A percentile compares a stretch with the other conserved stretches of the same genome.
Evolutionary conservation across 2,329 filamentous ascomycete species (phyloP).

Genomic region (Didymella keratinophila): DNA sequence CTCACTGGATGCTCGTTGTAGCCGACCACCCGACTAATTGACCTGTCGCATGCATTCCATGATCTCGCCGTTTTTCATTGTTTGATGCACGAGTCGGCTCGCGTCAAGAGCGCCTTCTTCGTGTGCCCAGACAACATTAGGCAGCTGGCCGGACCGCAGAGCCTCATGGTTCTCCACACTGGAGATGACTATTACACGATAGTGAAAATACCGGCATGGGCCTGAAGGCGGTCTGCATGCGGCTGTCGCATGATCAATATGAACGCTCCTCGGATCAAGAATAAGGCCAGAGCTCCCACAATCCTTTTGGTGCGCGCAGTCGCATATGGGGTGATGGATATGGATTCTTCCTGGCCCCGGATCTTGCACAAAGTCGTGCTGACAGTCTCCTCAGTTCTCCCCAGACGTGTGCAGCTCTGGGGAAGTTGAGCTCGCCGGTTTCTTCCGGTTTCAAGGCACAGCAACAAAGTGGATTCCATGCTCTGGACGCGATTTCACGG

Average conservation of each 20-base stretch:
- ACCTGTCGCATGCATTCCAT: not conserved
- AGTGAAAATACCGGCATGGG: conserved; percentile 8
- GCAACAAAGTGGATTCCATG: not conserved
- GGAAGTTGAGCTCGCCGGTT: conserved; percentile 13
- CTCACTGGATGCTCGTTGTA: not conserved
- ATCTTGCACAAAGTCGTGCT: not conserved
- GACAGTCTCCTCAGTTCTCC: conserved; percentile 9
- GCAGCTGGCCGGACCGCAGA: conserved; percentile 16
- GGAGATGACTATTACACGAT: conserved; percentile 20
- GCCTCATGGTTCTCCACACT: conserved; percentile 20
- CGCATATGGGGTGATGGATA: not conserved
- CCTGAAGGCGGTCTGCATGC: conserved; percentile 14
- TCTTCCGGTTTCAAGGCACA: conserved; percentile 14
- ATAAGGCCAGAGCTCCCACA: not conserved
- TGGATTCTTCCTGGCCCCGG: not conserved
- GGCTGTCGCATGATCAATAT: conserved; percentile 10
- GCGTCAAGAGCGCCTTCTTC: conserved; percentile 4
- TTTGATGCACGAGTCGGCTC: not conserved
- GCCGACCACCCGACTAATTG: not conserved
- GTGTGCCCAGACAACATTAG: conserved; percentile 12
- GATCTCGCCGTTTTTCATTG: not conserved
- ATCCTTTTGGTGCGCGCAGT: not conserved
- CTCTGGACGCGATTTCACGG: conserved; percentile 4
- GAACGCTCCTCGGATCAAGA: not conserved
- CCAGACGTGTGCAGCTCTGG: conserved; percentile 8